Conservation (phyloP, 306 rosid species). For the Betula pendula region DNA sequence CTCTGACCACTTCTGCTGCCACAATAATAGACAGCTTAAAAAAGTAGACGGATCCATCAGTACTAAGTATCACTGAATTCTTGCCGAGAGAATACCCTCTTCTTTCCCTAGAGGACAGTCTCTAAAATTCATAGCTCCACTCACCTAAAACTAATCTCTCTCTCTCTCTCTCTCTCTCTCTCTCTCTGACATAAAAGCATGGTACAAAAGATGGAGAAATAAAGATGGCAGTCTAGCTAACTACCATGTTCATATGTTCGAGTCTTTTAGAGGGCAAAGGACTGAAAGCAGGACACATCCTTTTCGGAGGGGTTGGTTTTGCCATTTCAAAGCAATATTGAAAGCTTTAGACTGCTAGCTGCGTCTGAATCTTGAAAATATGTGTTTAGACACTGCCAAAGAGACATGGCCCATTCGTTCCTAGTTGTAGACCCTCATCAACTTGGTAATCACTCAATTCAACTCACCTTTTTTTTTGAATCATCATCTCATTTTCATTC, state of each 20-base stretch:
- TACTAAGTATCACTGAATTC: constrained; percentile 52
- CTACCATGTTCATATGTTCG: constrained; percentile 65
- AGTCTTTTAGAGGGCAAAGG: constrained; percentile 36
- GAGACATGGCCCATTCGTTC: constrained; percentile 46
- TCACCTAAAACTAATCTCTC: constrained; percentile 32
- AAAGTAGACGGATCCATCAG: constrained; percentile 42
- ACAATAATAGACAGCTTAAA: constrained; percentile 48
- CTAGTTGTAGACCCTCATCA: constrained; percentile 47
- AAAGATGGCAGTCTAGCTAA: constrained; percentile 58
- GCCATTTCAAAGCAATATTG: constrained; percentile 55
- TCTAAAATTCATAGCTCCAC: constrained; percentile 31
- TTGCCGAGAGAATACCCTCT: constrained; percentile 38
- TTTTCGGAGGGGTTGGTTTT: constrained; percentile 53
- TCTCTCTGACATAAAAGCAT: constrained; percentile 42
- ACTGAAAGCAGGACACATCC: constrained; percentile 46
- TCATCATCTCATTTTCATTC: constrained; percentile 24
- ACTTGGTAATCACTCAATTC: constrained; percentile 32
- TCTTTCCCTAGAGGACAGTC: constrained; percentile 56
- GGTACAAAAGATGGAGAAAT: constrained; percentile 55
- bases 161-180: constrained; percentile 12
- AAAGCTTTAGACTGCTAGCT: constrained; percentile 43
- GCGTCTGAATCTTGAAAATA: constrained; percentile 39
- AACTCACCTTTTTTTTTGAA: constrained; percentile 28
- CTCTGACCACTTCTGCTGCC: constrained; percentile 51
- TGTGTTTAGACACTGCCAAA: constrained; percentile 30